Percentiles rank a stretch among this genome's conserved stretches.
phyloP scores from a whole-genome alignment of 2,329 filamentous ascomycete genomes.

The Monosporascus sp. region DNA sequence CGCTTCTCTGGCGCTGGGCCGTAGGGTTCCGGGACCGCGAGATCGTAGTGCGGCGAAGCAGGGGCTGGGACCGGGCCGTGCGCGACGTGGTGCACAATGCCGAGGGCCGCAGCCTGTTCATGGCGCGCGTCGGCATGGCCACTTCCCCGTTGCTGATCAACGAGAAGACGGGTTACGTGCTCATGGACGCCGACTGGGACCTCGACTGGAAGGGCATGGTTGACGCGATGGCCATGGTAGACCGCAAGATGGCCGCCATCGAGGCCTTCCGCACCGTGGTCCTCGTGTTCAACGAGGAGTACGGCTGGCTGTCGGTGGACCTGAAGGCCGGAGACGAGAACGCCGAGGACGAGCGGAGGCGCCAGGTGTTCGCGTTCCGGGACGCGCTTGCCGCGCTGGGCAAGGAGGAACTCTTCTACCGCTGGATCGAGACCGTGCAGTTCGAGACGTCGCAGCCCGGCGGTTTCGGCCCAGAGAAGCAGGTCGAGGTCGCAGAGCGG shows the following conservation, averaged over 20 bases:
- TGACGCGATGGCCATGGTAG: conserved; percentile 62
- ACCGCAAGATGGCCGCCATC: conserved; percentile 52
- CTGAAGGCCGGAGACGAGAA: conserved; percentile 37
- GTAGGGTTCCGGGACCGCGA: conserved; percentile 76
- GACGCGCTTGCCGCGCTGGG: conserved; percentile 68
- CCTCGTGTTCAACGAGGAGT: conserved; percentile 61
- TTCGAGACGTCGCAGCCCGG: conserved; percentile 75
- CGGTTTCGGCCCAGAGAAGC: conserved; percentile 70
- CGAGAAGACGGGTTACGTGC: conserved; percentile 80
- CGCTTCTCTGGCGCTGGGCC: conserved; percentile 65
- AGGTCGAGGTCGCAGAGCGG: conserved; percentile 65
- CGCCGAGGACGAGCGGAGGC: conserved; percentile 58
- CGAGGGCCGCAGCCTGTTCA: conserved; percentile 52
- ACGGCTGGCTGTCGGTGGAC: conserved; percentile 68
- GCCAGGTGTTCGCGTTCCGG: conserved; percentile 76
- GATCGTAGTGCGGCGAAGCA: conserved; percentile 73
- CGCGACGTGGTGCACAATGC: conserved; percentile 41
- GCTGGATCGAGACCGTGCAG: conserved; percentile 89
- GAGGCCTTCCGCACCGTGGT: conserved; percentile 68
- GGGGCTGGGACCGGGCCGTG: conserved; percentile 62
- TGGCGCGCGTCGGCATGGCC: conserved; percentile 59
- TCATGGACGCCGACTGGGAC: conserved; percentile 82
- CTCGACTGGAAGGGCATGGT: conserved; percentile 82
- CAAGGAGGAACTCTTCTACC: conserved; percentile 85
- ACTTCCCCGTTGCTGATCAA: conserved; percentile 61